Evolutionary conservation across 2,329 filamentous ascomycete species (phyloP), one percentile per base, ranked within the genome.

Genomic region (Colletotrichum sp.): DNA sequence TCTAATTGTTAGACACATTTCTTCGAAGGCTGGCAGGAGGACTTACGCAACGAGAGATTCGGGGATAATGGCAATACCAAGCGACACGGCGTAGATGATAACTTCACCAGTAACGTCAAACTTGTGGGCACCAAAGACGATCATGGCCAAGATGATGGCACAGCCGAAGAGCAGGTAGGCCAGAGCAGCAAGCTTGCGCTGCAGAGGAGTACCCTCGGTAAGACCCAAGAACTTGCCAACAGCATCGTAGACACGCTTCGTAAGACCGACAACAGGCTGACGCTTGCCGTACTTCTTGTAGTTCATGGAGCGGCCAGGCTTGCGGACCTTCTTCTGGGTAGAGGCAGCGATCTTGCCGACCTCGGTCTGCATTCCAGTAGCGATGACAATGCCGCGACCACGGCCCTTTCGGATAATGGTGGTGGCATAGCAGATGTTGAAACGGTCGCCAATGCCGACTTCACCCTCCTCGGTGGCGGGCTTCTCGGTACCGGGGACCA

Each of bases 91-190:
- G 77, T 91, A 91, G 74, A 91, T 89, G 75, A 91, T 85, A 76
- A 91, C 89, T 76, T 91, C 89, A 43, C 87, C 86, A 56, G 85
- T 83, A 67, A 89, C 82, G 60, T 87, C 79, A 79, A 90, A 91
- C 76, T 88, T 86, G 80, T 91, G 91, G 67, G 89, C 90, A 1
- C 85, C 89, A 80, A 92, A 91, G 13, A 92, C 90, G 58, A 92
- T 87, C 71, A 91, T 86, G 32, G 90, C 90, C 32, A 91, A 84
- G 24, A 91, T 80, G 13, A 91, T 82, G n/a, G 90, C 95, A 76
- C 94, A 92, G 62, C 90, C 92, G 81, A 96, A 96, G 4, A 97
- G 90, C 9, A 94, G 86, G 72, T 96, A 93, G 13, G 95, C 95
- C 75, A 97, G 89, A 79, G 94, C 94, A 75, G 93, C 94, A 66